phyloP scores from a whole-genome alignment of 2,329 filamentous ascomycete genomes.

The Fusarium miscanthi region DNA sequence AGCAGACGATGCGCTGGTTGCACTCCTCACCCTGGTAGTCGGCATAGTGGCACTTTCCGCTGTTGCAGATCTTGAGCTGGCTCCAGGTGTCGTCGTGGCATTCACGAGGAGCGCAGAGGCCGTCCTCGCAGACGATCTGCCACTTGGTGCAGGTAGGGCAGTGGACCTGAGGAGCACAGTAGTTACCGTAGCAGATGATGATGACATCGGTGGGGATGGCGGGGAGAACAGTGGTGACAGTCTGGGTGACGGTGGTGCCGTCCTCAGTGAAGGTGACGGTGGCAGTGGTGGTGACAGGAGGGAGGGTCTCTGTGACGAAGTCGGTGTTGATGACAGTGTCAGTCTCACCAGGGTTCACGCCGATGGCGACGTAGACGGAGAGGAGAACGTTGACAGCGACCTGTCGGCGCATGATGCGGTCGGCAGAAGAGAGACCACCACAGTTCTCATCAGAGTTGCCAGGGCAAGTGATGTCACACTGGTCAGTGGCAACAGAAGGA shows the following conservation, averaged over 20 bases:
- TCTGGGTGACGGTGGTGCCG: slow-evolving; percentile 38
- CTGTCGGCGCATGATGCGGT: slow-evolving; percentile 40
- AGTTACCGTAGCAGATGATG: slow-evolving; percentile 48
- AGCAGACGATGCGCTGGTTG: slow-evolving; percentile 51
- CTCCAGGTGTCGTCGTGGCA: slow-evolving; percentile 43
- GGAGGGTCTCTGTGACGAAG: slow-evolving; percentile 42
- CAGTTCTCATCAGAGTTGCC: slow-evolving; percentile 41
- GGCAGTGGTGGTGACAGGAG: slow-evolving; percentile 41
- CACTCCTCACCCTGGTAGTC: slow-evolving; percentile 46
- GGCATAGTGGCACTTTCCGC: slow-evolving; percentile 46
- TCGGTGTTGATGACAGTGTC: slow-evolving; percentile 29
- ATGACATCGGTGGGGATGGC: slow-evolving; percentile 35
- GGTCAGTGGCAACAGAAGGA: slow-evolving; percentile 10
- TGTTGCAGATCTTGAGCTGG: slow-evolving; percentile 50
- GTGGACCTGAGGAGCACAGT: slow-evolving; percentile 44
- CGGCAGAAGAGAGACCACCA: slow-evolving; percentile 36
- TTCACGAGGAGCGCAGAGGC: slow-evolving; percentile 47
- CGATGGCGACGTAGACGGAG: slow-evolving; percentile 32
- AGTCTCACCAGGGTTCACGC: slow-evolving; percentile 25
- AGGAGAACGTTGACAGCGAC: slow-evolving; percentile 39
- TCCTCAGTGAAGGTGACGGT: slow-evolving; percentile 46
- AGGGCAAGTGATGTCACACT: slow-evolving; percentile 47
- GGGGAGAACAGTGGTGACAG: slow-evolving; percentile 38
- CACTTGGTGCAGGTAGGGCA: slow-evolving; percentile 45
- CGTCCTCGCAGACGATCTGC: slow-evolving; percentile 51